Evolutionary conservation across 2,329 filamentous ascomycete species (phyloP).

Genomic region (Trichoderma sp.): DNA sequence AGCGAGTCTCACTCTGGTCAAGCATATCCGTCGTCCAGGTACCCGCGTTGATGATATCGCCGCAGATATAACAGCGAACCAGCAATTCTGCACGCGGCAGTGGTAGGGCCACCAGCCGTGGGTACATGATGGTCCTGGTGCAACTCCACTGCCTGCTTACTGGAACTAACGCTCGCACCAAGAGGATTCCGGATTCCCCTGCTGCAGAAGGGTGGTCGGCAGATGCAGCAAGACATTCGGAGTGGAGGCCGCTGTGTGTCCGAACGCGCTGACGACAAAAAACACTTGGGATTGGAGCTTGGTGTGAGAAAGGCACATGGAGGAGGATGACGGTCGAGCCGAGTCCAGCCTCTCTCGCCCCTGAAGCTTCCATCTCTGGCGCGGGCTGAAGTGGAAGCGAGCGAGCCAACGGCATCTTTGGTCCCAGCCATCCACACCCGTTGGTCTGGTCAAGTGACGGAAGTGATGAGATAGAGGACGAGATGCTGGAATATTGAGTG

Average conservation of each 20-base stretch:
- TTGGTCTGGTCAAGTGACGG: slow-evolving; percentile 12
- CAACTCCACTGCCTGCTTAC: slow-evolving; percentile 14
- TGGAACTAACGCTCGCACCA: not conserved
- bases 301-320: not conserved
- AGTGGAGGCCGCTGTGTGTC: slow-evolving; percentile 9
- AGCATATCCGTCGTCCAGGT: not conserved
- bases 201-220: slow-evolving; percentile 11
- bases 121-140: not conserved
- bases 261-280: slow-evolving; percentile 6
- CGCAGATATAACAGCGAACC: not conserved
- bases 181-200: slow-evolving; percentile 9
- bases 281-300: not conserved
- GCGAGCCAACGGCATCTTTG: slow-evolving; percentile 9
- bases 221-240: slow-evolving; percentile 18
- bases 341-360: slow-evolving; percentile 21
- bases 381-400: slow-evolving; percentile 18
- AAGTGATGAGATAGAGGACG: not conserved
- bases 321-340: slow-evolving; percentile 11
- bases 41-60: not conserved
- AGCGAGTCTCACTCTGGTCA: slow-evolving; percentile 4
- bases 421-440: slow-evolving; percentile 14
- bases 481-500: not conserved
- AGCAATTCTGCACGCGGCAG: not conserved
- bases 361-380: slow-evolving; percentile 5
- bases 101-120: not conserved